Conservation (phyloP, 768 basidiomycete species). For the Calocybe cyanea region DNA sequence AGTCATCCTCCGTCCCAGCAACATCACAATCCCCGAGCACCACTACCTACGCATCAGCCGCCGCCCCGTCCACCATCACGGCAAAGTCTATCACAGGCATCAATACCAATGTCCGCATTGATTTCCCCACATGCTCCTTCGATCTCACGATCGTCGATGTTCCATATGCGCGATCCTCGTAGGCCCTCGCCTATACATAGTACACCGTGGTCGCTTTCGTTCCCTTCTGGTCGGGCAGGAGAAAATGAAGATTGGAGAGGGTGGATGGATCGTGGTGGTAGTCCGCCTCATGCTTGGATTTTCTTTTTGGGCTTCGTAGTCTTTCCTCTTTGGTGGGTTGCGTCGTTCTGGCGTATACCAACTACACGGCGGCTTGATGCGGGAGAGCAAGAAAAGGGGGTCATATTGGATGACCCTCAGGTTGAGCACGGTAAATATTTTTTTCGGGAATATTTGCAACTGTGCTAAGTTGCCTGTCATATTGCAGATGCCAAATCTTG, state of each 20-base stretch:
- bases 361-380: constrained; percentile 60
- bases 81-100: constrained; percentile 62
- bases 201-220: constrained; percentile 61
- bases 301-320: constrained; percentile 72
- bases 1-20: constrained; percentile 7
- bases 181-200: constrained; percentile 54
- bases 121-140: constrained; percentile 79
- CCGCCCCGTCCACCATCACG: constrained; percentile 35
- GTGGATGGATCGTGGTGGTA: constrained; percentile 47
- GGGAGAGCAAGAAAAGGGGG: constrained; percentile 58
- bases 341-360: constrained; percentile 50
- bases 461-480: no score
- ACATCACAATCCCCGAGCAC: constrained; percentile 17
- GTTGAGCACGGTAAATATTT: constrained; percentile 62
- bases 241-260: constrained; percentile 28
- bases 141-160: constrained; percentile 51
- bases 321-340: constrained; percentile 65
- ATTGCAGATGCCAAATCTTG: constrained; percentile 64
- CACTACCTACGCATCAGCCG: constrained; percentile 18
- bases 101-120: constrained; percentile 77
- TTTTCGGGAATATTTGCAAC: background rate
- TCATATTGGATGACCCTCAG: constrained; percentile 75
- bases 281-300: constrained; percentile 70
- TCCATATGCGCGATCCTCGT: constrained; percentile 80
- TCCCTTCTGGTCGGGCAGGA: constrained; percentile 32